phyloP scores from a whole-genome alignment of 1,284 basidiomycete genomes.

The Microbotryum scabiosae region DNA sequence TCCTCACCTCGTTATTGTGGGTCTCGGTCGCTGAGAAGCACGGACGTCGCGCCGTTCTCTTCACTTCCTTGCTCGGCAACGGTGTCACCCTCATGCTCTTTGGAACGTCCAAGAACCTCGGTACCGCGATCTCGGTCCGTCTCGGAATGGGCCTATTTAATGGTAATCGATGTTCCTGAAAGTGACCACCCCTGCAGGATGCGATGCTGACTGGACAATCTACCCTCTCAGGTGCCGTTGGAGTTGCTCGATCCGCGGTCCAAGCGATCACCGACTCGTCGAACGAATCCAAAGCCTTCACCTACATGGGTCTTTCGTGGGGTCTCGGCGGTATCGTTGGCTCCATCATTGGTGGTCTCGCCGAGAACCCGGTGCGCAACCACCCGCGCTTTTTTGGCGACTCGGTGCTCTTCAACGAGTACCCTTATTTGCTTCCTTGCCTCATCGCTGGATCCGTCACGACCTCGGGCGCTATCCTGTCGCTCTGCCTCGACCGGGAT shows the following conservation, averaged over 20 bases:
- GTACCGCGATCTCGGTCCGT: constrained; percentile 78
- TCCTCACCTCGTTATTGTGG: constrained; percentile 87
- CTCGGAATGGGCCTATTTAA: constrained; percentile 91
- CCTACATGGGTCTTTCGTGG: constrained; percentile 31
- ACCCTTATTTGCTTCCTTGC: constrained; percentile 89
- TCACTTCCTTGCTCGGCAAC: constrained; percentile 74
- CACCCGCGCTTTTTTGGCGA: constrained; percentile 32
- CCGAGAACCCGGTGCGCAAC: constrained; percentile 25
- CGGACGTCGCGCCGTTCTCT: constrained; percentile 74
- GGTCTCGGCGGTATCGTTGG: constrained; percentile 35
- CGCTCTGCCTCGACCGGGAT: constrained; percentile 80
- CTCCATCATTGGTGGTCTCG: constrained; percentile 29
- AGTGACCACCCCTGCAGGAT: background rate
- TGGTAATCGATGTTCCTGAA: constrained; percentile 54
- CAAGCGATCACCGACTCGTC: constrained; percentile 70
- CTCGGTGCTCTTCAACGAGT: constrained; percentile 57
- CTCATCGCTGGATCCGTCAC: constrained; percentile 47
- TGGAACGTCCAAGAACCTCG: constrained; percentile 52
- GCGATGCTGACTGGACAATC: background rate
- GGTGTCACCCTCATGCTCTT: constrained; percentile 69
- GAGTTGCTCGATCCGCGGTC: constrained; percentile 61
- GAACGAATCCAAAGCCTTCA: constrained; percentile 32
- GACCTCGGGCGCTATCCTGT: constrained; percentile 63
- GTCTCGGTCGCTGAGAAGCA: constrained; percentile 87
- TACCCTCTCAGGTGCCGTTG: constrained; percentile 29